Base-by-base conservation (phyloP, 257 asterid species). In the Solanum clarkiae region DNA sequence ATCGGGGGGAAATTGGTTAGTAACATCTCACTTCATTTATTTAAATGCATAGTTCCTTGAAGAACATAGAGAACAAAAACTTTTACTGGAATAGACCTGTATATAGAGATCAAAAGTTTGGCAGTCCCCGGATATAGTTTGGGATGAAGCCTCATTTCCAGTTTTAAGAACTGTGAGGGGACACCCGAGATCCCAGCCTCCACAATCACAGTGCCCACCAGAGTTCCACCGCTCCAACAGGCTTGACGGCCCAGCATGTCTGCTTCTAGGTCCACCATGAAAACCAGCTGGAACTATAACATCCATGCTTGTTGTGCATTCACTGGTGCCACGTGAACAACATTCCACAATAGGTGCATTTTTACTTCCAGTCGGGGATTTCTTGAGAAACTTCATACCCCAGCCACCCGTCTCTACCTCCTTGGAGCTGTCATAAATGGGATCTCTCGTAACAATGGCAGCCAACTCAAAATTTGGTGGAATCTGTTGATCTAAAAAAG, bases 101-200 rank as follows among this genome's bases (percentile, higher is more conserved):
- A 89, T 82, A 85, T 88, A 91, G 88, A 97, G 91, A 91, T 94
- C 96, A 55, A 91, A 82, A 2, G 98, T 84, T 75, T 94, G 91
- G 92, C 96, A 91, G 57, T 90, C 94, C 26, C 85, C 93, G 0
- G 93, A 84, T 57, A 24, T 66, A 75, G 80, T 29, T 47, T n/a
- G 72, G 57, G 84, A 84, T 29, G 87, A 86, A 55, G 74, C 82
- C 45, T 88, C 93, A 3, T 70, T 17, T 24, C 62, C 81, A 20
- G 91, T 85, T 45, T 87, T 89, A 82, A 97, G 93, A 47, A 97
- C 77, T 4, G 97, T 88, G 44, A 97, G 84, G 1, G 98, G 97
- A 87, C 99, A 97, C 29, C 98, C 99, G 2, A 86, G 24, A 65
- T 97, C 99, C 99, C 99, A 97, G 49, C 99, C 99, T 12, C 99